Evolutionary conservation across 2,329 filamentous ascomycete genomes (phyloP), one percentile per base, ranked within the genome.

Genomic region (Hymenoscyphus albidus): DNA sequence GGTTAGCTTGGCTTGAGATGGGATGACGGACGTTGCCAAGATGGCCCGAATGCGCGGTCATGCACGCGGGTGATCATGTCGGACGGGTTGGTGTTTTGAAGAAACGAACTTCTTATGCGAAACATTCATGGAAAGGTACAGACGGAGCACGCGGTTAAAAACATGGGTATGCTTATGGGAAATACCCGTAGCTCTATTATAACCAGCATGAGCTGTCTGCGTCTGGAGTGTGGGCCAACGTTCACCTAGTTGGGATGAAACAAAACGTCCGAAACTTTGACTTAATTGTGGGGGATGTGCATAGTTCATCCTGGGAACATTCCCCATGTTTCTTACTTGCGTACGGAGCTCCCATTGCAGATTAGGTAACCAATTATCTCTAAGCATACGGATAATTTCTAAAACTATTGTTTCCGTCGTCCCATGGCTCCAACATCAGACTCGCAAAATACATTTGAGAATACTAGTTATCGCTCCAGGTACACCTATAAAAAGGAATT

Each of bases 401-500:
- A 57, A 62, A 42, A 22, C 57, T 42, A 62, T 62, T 57, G 61
- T 58, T 58, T 62, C 35, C 57, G 57, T 51, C n/a, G 4, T 38
- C n/a, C 27, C 12, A 56, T 38, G 51, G 13, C 39, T 16, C 38
- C 12, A 6, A n/a, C 14, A 18, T 18, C 32, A 12, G 14, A 56
- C n/a, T 35, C 22, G 38, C 27, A 39, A 13, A 57, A 18, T n/a
- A 31, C 18, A n/a, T 44, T 6, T 10, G 18, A 54, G 48, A 27
- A 35, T 35, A 35, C 5, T 10, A 35, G 35, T 35, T 35, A 35
- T 35, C 35, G 35, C 35, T 35, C 35, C 35, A 35, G 35, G 35
- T 35, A 35, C 35, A 35, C 35, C 35, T 10, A 35, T 35, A 35
- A 10, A 10, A 35, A 35, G 9, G 9, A 6, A 35, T 35, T 35